phyloP scores from a whole-genome alignment of 495 filamentous ascomycete species.

The Penicillium mononematosum region DNA sequence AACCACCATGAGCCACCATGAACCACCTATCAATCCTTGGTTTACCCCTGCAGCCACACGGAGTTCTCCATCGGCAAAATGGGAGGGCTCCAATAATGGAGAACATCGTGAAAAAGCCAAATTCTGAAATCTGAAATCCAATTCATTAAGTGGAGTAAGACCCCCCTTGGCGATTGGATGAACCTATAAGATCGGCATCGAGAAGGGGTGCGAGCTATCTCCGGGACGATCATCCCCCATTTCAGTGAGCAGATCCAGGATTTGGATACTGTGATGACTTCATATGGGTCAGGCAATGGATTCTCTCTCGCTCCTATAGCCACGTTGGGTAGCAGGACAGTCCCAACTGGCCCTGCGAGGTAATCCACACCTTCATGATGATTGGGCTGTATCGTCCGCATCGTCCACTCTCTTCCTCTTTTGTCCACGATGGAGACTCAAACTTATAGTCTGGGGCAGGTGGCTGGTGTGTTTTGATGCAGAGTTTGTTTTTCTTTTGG shows the following conservation, averaged over 20 bases:
- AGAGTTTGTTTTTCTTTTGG: conserved; percentile 22
- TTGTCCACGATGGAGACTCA: conserved; percentile 9
- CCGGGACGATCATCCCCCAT: conserved; percentile 7
- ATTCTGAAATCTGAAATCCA: not conserved
- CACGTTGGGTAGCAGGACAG: conserved; percentile 22
- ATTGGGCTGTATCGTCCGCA: not conserved
- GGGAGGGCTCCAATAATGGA: not conserved
- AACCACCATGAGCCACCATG: not conserved
- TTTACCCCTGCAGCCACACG: not conserved
- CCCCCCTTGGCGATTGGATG: not conserved
- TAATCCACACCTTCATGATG: conserved; percentile 9
- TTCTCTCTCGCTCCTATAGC: conserved; percentile 2
- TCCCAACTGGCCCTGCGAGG: not conserved
- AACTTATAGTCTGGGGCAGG: conserved; percentile 13
- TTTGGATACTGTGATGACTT: conserved; percentile 14
- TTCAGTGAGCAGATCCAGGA: conserved; percentile 5
- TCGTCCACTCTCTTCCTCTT: not conserved
- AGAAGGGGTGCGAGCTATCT: conserved; percentile 12
- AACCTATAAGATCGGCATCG: conserved; percentile 6
- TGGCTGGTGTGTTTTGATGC: conserved; percentile 13
- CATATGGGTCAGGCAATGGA: conserved; percentile 15
- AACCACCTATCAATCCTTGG: not conserved
- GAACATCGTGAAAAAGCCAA: too few relatives aligned
- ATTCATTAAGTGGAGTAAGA: not conserved
- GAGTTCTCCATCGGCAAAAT: not conserved